These are phyloP conservation scores for Yarrowia osloensis DNA, from an alignment of 805 yeast species.

Conservation along the genomic window DNA sequence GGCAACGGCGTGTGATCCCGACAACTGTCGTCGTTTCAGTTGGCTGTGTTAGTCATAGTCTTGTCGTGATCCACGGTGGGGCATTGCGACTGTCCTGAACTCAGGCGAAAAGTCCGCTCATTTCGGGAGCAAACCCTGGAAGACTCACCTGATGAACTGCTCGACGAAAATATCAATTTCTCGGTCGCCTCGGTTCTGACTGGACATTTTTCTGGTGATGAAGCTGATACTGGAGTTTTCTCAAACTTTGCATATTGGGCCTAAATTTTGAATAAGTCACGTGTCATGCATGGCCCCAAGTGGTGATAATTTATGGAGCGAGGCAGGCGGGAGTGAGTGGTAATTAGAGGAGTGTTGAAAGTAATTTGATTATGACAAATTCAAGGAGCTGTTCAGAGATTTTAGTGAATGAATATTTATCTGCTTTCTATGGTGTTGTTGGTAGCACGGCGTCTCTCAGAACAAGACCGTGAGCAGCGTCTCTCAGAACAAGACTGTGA, in stretches of 20 bases:
- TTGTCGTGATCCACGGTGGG: not conserved
- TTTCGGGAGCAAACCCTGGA: not conserved
- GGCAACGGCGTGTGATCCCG: slow-evolving; percentile 81
- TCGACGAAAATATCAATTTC: slow-evolving; percentile 27
- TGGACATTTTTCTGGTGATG: slow-evolving; percentile 14
- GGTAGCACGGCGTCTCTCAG: too few relatives aligned
- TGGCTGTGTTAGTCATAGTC: slow-evolving; percentile 29
- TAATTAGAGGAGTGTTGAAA: too few relatives aligned
- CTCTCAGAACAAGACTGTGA: too few relatives aligned
- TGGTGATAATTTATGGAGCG: slow-evolving; percentile 1
- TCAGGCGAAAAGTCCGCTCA: not conserved
- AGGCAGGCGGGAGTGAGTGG: too few relatives aligned
- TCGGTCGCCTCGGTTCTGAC: slow-evolving; percentile 30
- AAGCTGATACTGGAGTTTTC: not conserved
- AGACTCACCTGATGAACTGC: slow-evolving; percentile 27
- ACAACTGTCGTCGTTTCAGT: slow-evolving; percentile 80
- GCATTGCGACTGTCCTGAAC: not conserved
- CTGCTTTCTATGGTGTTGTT: too few relatives aligned
- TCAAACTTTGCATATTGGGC: slow-evolving; percentile 21
- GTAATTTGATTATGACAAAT: too few relatives aligned
- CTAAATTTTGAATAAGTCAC: slow-evolving; percentile 11
- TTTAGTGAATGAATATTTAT: too few relatives aligned
- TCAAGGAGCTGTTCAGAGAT: too few relatives aligned
- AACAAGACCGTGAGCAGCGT: too few relatives aligned
- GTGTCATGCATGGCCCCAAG: not conserved